These are phyloP conservation scores for Auxenochlorella pyrenoidosa DNA, from an alignment of 139 green algal genomes.

Conservation along the genomic window DNA sequence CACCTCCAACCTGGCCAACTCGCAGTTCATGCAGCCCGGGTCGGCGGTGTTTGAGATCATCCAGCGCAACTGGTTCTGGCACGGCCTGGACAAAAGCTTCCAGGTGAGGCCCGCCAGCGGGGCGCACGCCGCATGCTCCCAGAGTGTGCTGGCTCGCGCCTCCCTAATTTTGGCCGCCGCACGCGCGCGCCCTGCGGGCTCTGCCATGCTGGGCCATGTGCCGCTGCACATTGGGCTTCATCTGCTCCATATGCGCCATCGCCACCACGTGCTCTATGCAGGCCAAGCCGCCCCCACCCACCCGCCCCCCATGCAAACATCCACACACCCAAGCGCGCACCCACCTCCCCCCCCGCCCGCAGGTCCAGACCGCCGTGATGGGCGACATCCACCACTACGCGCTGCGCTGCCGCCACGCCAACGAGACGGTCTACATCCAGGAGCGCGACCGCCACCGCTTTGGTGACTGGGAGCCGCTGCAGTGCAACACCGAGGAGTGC, in stretches of 20 bases:
- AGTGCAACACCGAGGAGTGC: constrained; percentile 84
- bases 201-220: too few relatives aligned
- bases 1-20: constrained; percentile 88
- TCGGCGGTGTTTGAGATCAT: constrained; percentile 84
- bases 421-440: constrained; percentile 84
- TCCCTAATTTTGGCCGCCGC: too few relatives aligned
- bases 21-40: constrained; percentile 81
- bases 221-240: too few relatives aligned
- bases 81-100: constrained; percentile 68
- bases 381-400: constrained; percentile 92
- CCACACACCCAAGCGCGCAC: too few relatives aligned
- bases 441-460: constrained; percentile 61
- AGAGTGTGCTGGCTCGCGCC: too few relatives aligned
- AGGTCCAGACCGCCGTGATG: constrained; percentile 79
- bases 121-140: background rate
- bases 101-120: background rate
- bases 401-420: constrained; percentile 72
- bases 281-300: background rate
- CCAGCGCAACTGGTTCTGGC: constrained; percentile 88
- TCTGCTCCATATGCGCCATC: background rate
- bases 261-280: background rate
- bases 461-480: constrained; percentile 69
- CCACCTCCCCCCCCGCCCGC: background rate
- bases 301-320: background rate
- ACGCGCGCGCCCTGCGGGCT: too few relatives aligned